Evolutionary conservation across 768 basidiomycete species (phyloP), one percentile per base, ranked within the genome.

Genomic region (Panaeolus cyanescens): DNA sequence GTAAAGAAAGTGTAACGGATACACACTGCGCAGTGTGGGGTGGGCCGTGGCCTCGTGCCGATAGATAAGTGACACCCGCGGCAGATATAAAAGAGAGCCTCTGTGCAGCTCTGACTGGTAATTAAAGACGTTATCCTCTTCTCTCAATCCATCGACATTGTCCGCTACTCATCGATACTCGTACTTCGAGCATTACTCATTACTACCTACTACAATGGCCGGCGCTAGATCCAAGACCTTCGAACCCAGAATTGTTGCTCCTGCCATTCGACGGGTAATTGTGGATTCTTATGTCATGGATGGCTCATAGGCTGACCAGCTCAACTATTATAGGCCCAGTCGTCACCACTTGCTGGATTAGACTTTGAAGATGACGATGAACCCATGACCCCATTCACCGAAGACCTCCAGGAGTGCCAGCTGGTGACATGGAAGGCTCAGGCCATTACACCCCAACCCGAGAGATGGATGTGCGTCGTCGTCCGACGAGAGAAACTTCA

Each of bases 401-500:
- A 25, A 63, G 64, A 64, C 37, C 31, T 65, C 34, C 67, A 65
- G 60, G 54, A 58, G n/a, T 50, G 45, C 25, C 56, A 56, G 54
- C 62, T 50, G 25, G 25, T 50, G 45, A 50, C 45, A 28, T 50
- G 45, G 45, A 50, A 50, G 30, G 8, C 45, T 9, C 45, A 39
- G n/a, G 30, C 56, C 28, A 59, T 60, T 19, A 55, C 45, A 13
- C 45, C 45, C 15, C 45, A 57, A 34, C 34, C 54, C 13, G 60
- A 61, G 36, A 31, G 37, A 42, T 62, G 56, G 74, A 73, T 74
- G 68, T 67, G 68, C 39, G 67, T 74, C 28, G 73, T 75, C 33
- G 62, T 65, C 31, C 68, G 71, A 17, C 67, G 72, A 54, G 71
- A 75, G 55, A 73, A 65, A 32, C 54, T 75, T 3, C 65, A 56